Conservation (phyloP, 768 basidiomycete genomes). For the Arthromyces matolae region DNA sequence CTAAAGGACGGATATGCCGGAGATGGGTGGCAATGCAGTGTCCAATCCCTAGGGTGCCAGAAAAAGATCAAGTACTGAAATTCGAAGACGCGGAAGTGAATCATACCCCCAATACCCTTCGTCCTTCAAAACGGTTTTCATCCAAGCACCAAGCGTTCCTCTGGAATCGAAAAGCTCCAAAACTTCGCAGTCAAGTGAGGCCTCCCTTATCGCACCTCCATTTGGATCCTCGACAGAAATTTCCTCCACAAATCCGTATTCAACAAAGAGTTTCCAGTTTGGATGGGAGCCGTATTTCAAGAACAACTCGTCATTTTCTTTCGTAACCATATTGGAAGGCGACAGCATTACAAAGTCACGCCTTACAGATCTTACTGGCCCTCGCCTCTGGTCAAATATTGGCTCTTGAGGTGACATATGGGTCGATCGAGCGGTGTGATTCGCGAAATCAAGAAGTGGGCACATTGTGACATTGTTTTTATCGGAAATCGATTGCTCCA, state of each 20-base stretch:
- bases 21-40: slow-evolving; percentile 54
- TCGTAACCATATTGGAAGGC: slow-evolving; percentile 37
- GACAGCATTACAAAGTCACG: slow-evolving; percentile 52
- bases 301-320: slow-evolving; percentile 60
- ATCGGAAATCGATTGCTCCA: slow-evolving; percentile 44
- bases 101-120: slow-evolving; percentile 85
- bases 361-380: slow-evolving; percentile 31
- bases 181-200: slow-evolving; percentile 57
- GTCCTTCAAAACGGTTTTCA: slow-evolving; percentile 50
- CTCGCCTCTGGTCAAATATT: slow-evolving; percentile 34
- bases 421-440: slow-evolving; percentile 51
- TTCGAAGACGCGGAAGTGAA: background rate
- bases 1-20: slow-evolving; percentile 80
- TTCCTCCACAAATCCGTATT: slow-evolving; percentile 82
- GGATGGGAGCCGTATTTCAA: slow-evolving; percentile 80
- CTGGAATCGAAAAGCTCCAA: slow-evolving; percentile 46
- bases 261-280: slow-evolving; percentile 74
- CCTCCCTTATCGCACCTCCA: slow-evolving; percentile 44
- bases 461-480: slow-evolving; percentile 83
- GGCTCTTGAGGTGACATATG: slow-evolving; percentile 42
- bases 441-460: slow-evolving; percentile 89
- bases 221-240: slow-evolving; percentile 23
- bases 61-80: background rate
- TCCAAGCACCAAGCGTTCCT: slow-evolving; percentile 36
- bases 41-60: slow-evolving; percentile 68